Evolutionary conservation across 1,284 basidiomycete genomes (phyloP).

Genomic region (Nidula niveotomentosa): DNA sequence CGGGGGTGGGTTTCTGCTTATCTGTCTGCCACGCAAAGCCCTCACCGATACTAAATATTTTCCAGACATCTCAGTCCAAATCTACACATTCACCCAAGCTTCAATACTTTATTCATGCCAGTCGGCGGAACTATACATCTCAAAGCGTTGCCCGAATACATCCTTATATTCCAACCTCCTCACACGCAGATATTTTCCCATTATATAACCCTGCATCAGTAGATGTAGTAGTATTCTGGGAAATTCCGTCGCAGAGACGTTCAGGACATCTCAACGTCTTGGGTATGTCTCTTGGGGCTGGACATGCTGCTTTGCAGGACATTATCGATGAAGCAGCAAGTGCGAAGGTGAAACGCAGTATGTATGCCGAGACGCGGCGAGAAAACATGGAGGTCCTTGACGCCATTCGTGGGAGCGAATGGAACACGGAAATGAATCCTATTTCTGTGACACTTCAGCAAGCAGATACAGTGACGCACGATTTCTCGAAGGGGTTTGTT

Average conservation of each 20-base stretch:
- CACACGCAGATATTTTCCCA: slow-evolving; percentile 69
- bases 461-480: slow-evolving; percentile 45
- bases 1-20: slow-evolving; percentile 3
- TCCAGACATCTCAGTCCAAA: slow-evolving; percentile 8
- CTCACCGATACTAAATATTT: too few species aligned
- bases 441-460: slow-evolving; percentile 48
- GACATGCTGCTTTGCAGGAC: slow-evolving; percentile 59
- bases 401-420: slow-evolving; percentile 67
- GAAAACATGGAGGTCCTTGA: slow-evolving; percentile 68
- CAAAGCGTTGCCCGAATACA: slow-evolving; percentile 43
- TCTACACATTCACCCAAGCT: slow-evolving; percentile 27
- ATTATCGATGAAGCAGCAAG: slow-evolving; percentile 57
- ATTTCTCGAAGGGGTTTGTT: slow-evolving; percentile 69
- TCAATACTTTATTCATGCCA: slow-evolving; percentile 47
- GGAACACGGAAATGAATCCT: slow-evolving; percentile 82
- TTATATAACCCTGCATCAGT: slow-evolving; percentile 73
- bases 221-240: slow-evolving; percentile 78
- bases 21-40: too few species aligned
- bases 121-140: slow-evolving; percentile 42
- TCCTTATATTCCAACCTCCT: slow-evolving; percentile 58
- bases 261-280: slow-evolving; percentile 62
- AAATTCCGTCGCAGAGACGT: slow-evolving; percentile 53
- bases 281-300: slow-evolving; percentile 65
- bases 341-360: slow-evolving; percentile 72
- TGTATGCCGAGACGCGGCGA: slow-evolving; percentile 87